phyloP scores from a whole-genome alignment of 441 rosid genomes.

The Adansonia madagascariensis region DNA sequence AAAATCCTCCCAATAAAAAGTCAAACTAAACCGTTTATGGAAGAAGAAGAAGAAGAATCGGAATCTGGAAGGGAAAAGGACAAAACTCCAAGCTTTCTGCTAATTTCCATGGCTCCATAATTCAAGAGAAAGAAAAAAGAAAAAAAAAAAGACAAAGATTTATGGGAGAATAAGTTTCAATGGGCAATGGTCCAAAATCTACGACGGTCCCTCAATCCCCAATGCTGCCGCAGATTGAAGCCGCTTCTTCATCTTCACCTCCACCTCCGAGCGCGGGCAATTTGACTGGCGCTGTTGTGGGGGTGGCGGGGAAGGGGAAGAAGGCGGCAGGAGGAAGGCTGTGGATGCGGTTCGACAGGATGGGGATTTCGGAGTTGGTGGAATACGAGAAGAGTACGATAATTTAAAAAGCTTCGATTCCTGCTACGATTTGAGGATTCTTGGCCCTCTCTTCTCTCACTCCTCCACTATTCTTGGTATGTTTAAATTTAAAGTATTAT shows the following conservation, averaged over 20 bases:
- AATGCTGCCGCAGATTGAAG: slow-evolving; percentile 33
- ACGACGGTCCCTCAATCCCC: slow-evolving; percentile 40
- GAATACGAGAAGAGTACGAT: slow-evolving; percentile 87
- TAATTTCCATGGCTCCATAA: neutral
- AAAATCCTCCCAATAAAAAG: neutral
- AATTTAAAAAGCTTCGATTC: slow-evolving; percentile 70
- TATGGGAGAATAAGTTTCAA: slow-evolving; percentile 17
- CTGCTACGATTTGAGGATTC: slow-evolving; percentile 92
- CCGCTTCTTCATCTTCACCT: slow-evolving; percentile 26
- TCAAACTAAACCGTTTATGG: slow-evolving; percentile 34
- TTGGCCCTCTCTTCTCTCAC: slow-evolving; percentile 88
- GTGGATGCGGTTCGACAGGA: slow-evolving; percentile 85
- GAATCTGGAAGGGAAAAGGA: slow-evolving; percentile 23
- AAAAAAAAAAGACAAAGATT: neutral
- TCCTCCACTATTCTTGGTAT: slow-evolving; percentile 91
- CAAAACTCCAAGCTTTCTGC: slow-evolving; percentile 12
- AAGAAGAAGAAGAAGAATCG: slow-evolving; percentile 27
- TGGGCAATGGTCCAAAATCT: slow-evolving; percentile 67
- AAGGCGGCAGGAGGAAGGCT: slow-evolving; percentile 71
- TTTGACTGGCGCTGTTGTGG: slow-evolving; percentile 19
- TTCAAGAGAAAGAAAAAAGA: neutral
- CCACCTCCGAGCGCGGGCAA: slow-evolving; percentile 18
- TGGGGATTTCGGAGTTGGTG: slow-evolving; percentile 76
- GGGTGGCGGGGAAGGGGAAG: slow-evolving; percentile 56
- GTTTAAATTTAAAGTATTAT: neutral